These are phyloP conservation scores for Biscogniauxia sp. DNA, from an alignment of 2,329 filamentous ascomycete species.

Conservation along the genomic window DNA sequence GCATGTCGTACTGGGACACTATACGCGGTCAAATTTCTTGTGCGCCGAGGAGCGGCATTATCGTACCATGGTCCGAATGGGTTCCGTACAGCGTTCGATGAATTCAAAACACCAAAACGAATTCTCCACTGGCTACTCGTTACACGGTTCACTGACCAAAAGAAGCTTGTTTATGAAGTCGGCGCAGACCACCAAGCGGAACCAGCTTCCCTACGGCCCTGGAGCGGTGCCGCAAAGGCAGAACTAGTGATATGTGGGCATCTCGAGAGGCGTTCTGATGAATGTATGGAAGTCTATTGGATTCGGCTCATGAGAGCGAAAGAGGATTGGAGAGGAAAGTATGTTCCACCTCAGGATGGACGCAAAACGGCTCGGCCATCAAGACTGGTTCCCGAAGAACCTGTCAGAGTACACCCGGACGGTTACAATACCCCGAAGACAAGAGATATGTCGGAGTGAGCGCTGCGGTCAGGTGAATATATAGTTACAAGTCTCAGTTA, in stretches of 20 bases:
- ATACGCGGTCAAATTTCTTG: constrained; percentile 4
- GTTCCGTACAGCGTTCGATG: constrained; percentile 3
- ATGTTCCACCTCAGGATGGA: constrained; percentile 1
- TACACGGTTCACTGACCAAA: constrained; percentile 9
- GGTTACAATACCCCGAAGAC: too few relatives aligned
- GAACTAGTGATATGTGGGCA: constrained; percentile 7
- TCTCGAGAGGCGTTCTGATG: constrained; percentile 4
- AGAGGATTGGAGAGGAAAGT: constrained; percentile 2
- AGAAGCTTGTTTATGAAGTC: constrained; percentile 2
- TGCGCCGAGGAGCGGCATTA: constrained; percentile 7
- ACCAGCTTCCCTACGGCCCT: neutral
- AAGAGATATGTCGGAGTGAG: too few relatives aligned
- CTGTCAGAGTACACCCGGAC: constrained; percentile 6
- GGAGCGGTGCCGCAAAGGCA: constrained; percentile 8
- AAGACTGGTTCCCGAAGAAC: constrained; percentile 6
- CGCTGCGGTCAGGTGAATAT: too few relatives aligned
- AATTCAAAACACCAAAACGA: neutral
- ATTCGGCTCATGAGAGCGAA: constrained; percentile 1
- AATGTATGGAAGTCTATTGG: constrained; percentile 9
- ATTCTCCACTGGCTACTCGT: constrained; percentile 11
- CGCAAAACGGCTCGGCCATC: constrained; percentile 7
- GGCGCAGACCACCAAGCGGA: neutral
- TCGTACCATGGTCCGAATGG: constrained; percentile 4
- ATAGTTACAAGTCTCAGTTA: too few relatives aligned
- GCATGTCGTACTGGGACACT: constrained; percentile 4